A percentile compares a stretch with the other conserved stretches of the same genome.
Conservation (phyloP, 148 eudicot genomes). For the Limonium bicolor region DNA sequence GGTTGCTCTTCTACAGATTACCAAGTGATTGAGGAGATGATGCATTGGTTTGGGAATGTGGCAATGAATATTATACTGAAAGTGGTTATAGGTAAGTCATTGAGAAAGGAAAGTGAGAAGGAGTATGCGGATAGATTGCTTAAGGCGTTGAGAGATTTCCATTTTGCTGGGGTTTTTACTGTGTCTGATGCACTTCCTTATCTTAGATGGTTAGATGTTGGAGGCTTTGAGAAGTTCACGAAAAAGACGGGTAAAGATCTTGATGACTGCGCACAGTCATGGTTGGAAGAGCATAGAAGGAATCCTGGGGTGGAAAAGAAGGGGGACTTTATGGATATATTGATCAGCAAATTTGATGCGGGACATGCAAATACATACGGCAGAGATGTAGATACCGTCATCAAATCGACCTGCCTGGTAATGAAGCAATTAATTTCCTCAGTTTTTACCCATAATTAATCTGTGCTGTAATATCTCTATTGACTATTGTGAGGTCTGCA, state of each 20-base stretch:
- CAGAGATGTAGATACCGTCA: conserved; percentile 8
- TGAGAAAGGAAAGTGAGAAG: neutral
- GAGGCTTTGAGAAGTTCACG: conserved; percentile 19
- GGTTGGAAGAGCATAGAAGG: conserved; percentile 16
- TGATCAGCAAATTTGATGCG: conserved; percentile 10
- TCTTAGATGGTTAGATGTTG: conserved; percentile 18
- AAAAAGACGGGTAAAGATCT: conserved; percentile 12
- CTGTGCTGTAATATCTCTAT: too few species aligned
- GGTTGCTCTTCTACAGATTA: too few species aligned
- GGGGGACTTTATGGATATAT: conserved; percentile 15
- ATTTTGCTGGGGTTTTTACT: conserved; percentile 8
- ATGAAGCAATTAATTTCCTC: too few species aligned
- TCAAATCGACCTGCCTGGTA: conserved; percentile 19
- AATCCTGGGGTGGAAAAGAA: neutral
- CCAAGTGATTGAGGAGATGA: conserved; percentile 15
- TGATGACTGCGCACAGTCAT: conserved; percentile 2
- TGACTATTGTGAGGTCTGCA: too few species aligned
- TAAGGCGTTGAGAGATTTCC: conserved; percentile 7
- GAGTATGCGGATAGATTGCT: conserved; percentile 3
- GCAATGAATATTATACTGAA: conserved; percentile 11
- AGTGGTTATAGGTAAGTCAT: conserved; percentile 19
- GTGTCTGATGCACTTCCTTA: conserved; percentile 15
- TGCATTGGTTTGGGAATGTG: conserved; percentile 17
- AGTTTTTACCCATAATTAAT: too few species aligned
- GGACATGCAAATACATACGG: neutral